These are phyloP conservation scores for Aspergillus brasiliensis DNA, from an alignment of 2,329 filamentous ascomycete species.

Conservation along the genomic window DNA sequence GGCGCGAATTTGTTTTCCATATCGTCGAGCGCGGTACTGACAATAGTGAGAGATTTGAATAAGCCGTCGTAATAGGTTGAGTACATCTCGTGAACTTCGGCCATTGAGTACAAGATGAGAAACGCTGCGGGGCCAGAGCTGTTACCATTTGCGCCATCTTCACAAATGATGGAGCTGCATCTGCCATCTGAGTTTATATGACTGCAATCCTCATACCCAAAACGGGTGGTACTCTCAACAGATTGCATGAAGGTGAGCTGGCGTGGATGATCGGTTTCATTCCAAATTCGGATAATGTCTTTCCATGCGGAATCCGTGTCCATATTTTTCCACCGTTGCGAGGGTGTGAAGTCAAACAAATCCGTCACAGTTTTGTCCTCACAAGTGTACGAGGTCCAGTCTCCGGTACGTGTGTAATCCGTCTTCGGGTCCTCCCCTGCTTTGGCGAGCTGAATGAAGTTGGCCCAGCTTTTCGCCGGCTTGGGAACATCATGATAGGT, in stretches of 20 bases:
- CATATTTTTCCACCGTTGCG: not conserved
- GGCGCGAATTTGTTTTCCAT: conserved; percentile 21
- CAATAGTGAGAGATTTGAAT: not conserved
- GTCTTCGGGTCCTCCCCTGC: not conserved
- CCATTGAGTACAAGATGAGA: not conserved
- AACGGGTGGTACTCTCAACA: not conserved
- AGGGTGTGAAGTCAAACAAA: not conserved
- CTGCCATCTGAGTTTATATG: not conserved
- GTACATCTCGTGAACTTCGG: not conserved
- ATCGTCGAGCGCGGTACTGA: not conserved
- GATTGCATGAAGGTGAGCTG: not conserved
- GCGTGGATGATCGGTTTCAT: not conserved
- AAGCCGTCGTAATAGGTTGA: not conserved
- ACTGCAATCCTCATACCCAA: not conserved
- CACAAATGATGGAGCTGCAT: not conserved
- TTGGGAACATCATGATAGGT: not conserved
- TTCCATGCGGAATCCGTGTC: not conserved
- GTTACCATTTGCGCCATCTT: not conserved
- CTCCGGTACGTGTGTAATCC: not conserved
- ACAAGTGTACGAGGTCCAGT: not conserved
- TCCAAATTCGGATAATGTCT: not conserved
- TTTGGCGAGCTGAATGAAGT: not conserved
- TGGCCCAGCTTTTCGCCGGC: not conserved
- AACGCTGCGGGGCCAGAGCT: not conserved
- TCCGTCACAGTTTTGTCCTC: not conserved